Conservation (phyloP, 129 eudicot species). For the Ambrosia artemisiifolia region DNA sequence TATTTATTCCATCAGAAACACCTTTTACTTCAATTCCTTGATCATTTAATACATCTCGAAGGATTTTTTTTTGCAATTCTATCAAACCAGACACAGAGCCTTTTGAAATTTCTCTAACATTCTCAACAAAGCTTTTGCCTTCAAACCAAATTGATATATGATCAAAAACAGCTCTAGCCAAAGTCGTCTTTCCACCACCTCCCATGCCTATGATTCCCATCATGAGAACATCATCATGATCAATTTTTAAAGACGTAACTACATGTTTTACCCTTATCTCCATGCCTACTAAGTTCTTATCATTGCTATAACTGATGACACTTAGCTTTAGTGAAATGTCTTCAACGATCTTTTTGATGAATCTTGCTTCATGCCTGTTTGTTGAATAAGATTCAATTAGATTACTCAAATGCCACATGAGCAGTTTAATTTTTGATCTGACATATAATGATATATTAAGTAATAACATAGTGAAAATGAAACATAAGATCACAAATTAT, state of each 20-base stretch:
- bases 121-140: background rate
- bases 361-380: no score
- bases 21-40: background rate
- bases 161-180: background rate
- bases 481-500: no score
- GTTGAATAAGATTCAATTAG: no score
- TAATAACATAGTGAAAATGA: no score
- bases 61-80: background rate
- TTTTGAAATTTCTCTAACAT: background rate
- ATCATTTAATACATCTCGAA: background rate
- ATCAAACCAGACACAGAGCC: background rate
- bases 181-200: slow-evolving; percentile 16
- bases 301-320: no score
- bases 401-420: no score
- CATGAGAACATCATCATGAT: background rate
- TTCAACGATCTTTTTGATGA: no score
- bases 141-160: background rate
- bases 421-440: no score
- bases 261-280: background rate
- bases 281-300: slow-evolving; percentile 9
- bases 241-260: background rate
- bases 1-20: background rate
- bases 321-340: no score
- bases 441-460: no score
- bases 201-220: slow-evolving; percentile 13